These are phyloP conservation scores for Solanum chaucha DNA, from an alignment of 257 asterid species.

Conservation along the genomic window DNA sequence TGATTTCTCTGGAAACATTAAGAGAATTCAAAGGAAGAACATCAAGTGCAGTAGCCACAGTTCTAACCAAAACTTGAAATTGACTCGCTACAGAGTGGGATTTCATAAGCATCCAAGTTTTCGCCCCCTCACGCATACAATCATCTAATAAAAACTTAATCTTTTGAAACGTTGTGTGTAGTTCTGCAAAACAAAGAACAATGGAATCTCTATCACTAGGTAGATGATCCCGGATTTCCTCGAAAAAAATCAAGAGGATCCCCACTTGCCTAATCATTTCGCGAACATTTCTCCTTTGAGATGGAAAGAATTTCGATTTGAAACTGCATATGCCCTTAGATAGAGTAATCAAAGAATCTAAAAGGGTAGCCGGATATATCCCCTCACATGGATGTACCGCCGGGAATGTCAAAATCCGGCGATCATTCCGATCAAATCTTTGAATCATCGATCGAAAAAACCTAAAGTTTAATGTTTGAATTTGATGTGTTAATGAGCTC, in stretches of 20 bases:
- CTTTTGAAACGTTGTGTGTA: conserved; percentile 48
- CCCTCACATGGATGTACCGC: conserved; percentile 60
- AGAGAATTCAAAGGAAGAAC: conserved; percentile 38
- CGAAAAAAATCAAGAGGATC: conserved; percentile 48
- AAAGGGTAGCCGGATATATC: conserved; percentile 45
- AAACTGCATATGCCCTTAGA: conserved; percentile 27
- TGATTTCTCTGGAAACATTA: conserved; percentile 28
- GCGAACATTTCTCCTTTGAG: conserved; percentile 46
- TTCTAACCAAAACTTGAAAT: conserved; percentile 33
- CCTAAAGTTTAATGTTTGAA: no score
- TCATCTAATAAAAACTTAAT: conserved; percentile 46
- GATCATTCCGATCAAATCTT: conserved; percentile 22
- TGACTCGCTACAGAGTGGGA: conserved; percentile 33
- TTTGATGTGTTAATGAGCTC: background rate
- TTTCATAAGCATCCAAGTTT: conserved; percentile 44
- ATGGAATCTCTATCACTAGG: conserved; percentile 16
- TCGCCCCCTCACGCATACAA: conserved; percentile 50
- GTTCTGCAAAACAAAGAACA: conserved; percentile 54
- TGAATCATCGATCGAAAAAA: conserved; percentile 24
- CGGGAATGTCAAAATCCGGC: conserved; percentile 63
- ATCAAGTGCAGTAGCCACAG: conserved; percentile 53
- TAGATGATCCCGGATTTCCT: conserved; percentile 32
- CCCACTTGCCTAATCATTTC: conserved; percentile 47
- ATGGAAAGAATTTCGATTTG: conserved; percentile 24
- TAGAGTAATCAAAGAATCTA: conserved; percentile 40